These are phyloP conservation scores for Ascochyta clinopodiicola DNA, from an alignment of 2,329 filamentous ascomycete genomes.

Conservation along the genomic window DNA sequence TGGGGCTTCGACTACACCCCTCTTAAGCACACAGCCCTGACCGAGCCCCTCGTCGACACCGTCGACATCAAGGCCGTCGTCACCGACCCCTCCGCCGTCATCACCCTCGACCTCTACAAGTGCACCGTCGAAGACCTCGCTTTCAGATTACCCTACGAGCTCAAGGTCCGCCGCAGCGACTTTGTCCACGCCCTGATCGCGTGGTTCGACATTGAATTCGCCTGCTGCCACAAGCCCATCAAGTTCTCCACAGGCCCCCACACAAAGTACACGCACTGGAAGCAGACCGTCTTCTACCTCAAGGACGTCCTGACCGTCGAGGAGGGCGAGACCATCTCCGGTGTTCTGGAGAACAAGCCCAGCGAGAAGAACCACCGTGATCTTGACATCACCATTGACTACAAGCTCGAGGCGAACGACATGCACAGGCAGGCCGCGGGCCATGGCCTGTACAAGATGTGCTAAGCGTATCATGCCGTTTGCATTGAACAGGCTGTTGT, in stretches of 20 bases:
- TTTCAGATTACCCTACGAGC: conserved; percentile 79
- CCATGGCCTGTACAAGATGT: conserved; percentile 78
- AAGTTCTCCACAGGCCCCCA: conserved; percentile 96
- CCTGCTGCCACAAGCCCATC: conserved; percentile 97
- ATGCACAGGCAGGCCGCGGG: conserved; percentile 72
- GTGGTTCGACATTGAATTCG: conserved; percentile 99
- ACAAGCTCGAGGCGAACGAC: conserved; percentile 80
- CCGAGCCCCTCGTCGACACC: conserved; percentile 95
- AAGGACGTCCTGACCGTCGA: conserved; percentile 91
- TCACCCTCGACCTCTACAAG: conserved; percentile 92
- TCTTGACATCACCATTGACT: conserved; percentile 87
- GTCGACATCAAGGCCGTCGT: conserved; percentile 97
- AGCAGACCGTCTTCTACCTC: conserved; percentile 99
- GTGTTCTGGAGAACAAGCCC: conserved; percentile 79
- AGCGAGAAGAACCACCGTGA: conserved; percentile 95
- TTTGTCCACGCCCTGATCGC: conserved; percentile 96
- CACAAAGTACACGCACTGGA: conserved; percentile 99
- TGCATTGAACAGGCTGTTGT: neutral
- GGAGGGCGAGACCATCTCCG: conserved; percentile 79
- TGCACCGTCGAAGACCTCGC: conserved; percentile 83
- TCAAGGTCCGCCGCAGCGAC: conserved; percentile 82
- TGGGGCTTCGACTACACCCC: conserved; percentile 98
- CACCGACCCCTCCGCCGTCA: conserved; percentile 83
- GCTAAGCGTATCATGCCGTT: conserved; percentile 23
- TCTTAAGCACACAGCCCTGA: conserved; percentile 90